Evolutionary conservation across 1,139 yeast genomes (phyloP).

Genomic region (Lodderomyces orthopsilosis): DNA sequence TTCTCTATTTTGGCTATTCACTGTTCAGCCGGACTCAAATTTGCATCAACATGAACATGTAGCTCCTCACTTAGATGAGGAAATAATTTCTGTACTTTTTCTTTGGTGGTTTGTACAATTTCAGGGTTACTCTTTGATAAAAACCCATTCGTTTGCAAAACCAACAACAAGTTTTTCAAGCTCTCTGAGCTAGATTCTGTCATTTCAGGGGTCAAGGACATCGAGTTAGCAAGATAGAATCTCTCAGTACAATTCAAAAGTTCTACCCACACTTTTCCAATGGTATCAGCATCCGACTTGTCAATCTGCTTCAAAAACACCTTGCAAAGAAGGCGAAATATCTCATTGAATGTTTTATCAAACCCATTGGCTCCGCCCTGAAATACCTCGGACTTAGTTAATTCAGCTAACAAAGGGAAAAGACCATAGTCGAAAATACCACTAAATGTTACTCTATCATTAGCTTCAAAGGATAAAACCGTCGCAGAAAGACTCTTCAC

Average conservation of each 20-base stretch:
- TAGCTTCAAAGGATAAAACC: slow-evolving; percentile 32
- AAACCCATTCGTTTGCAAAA: slow-evolving; percentile 29
- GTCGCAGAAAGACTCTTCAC: slow-evolving; percentile 51
- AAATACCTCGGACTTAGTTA: slow-evolving; percentile 64
- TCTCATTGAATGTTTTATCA: slow-evolving; percentile 61
- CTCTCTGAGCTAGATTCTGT: slow-evolving; percentile 62
- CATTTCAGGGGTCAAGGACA: slow-evolving; percentile 35
- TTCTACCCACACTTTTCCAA: slow-evolving; percentile 34
- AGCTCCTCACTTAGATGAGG: slow-evolving; percentile 42
- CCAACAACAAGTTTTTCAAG: slow-evolving; percentile 55
- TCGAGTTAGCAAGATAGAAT: slow-evolving; percentile 23
- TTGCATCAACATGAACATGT: background rate
- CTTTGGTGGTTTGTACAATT: slow-evolving; percentile 41
- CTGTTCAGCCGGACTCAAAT: background rate
- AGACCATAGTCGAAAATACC: slow-evolving; percentile 71
- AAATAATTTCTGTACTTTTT: slow-evolving; percentile 39
- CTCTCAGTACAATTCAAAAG: slow-evolving; percentile 32
- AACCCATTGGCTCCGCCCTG: slow-evolving; percentile 65
- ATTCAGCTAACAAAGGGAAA: slow-evolving; percentile 67
- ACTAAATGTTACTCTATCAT: slow-evolving; percentile 36
- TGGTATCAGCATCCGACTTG: slow-evolving; percentile 23
- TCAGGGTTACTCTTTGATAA: slow-evolving; percentile 22
- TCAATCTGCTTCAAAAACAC: slow-evolving; percentile 57
- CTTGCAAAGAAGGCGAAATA: slow-evolving; percentile 66
- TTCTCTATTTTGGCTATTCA: background rate